These are phyloP conservation scores for Verticillium zaregamsianum DNA, from an alignment of 2,329 filamentous ascomycete species.

Conservation along the genomic window DNA sequence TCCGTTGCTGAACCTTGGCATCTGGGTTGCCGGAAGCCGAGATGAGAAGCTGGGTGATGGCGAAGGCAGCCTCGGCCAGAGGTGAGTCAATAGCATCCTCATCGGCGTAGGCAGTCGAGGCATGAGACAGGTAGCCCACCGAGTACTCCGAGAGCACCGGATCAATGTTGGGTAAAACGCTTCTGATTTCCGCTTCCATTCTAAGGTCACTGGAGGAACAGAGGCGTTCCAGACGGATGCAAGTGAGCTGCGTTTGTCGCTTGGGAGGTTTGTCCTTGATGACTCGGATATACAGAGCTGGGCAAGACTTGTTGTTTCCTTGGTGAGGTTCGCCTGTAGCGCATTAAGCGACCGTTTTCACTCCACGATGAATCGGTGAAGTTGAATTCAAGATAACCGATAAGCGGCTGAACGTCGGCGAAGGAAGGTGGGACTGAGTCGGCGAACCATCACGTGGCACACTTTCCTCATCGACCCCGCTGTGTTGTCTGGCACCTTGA, in stretches of 20 bases:
- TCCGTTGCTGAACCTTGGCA: conserved; percentile 66
- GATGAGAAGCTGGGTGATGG: conserved; percentile 82
- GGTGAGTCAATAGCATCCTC: conserved; percentile 66
- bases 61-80: conserved; percentile 75
- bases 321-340: too few species aligned
- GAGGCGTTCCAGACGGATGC: neutral
- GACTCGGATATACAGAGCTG: too few species aligned
- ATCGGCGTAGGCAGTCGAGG: conserved; percentile 79
- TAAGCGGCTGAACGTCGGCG: neutral
- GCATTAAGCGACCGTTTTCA: neutral
- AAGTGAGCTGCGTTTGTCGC: neutral
- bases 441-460: neutral
- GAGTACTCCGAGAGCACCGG: conserved; percentile 88
- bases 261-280: neutral
- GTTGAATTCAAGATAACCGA: neutral
- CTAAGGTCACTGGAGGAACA: conserved; percentile 8
- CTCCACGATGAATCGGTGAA: neutral
- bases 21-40: conserved; percentile 88
- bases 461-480: too few species aligned
- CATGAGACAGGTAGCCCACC: conserved; percentile 90
- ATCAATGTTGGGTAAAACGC: conserved; percentile 81
- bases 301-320: neutral
- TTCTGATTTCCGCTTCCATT: conserved; percentile 87
- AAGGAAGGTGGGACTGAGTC: neutral
- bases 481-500: too few species aligned